These are phyloP conservation scores for Begonia loranthoides DNA, from an alignment of 306 rosid genomes.

Conservation along the genomic window DNA sequence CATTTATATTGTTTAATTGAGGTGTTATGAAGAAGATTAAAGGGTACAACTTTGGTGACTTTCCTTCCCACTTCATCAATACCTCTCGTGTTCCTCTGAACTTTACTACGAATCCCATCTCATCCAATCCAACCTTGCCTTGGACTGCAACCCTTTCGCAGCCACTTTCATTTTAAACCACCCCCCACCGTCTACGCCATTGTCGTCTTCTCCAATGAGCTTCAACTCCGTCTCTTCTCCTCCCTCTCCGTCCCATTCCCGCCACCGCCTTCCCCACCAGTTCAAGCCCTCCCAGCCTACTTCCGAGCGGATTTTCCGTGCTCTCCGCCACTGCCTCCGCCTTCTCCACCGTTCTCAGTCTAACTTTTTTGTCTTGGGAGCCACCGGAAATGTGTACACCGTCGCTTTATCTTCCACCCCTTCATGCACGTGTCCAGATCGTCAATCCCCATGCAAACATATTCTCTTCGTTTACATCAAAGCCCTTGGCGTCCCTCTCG, in stretches of 20 bases:
- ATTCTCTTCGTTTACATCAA: slow-evolving; percentile 54
- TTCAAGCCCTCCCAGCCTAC: slow-evolving; percentile 34
- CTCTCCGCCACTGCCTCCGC: slow-evolving; percentile 58
- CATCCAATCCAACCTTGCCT: too few relatives aligned
- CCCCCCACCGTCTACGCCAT: too few relatives aligned
- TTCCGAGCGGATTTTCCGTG: slow-evolving; percentile 53
- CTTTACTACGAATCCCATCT: too few relatives aligned
- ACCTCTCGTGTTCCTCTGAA: too few relatives aligned
- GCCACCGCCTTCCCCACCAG: slow-evolving; percentile 16
- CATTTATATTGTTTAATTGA: too few relatives aligned
- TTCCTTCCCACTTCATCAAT: too few relatives aligned
- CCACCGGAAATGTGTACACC: slow-evolving; percentile 75
- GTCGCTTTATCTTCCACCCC: slow-evolving; percentile 38
- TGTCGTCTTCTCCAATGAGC: too few relatives aligned
- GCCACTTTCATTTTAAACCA: too few relatives aligned
- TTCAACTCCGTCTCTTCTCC: slow-evolving; percentile 30
- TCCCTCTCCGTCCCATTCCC: slow-evolving; percentile 17
- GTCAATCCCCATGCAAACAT: slow-evolving; percentile 73
- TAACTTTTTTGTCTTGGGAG: slow-evolving; percentile 60
- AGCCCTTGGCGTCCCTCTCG: slow-evolving; percentile 41
- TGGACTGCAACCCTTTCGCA: too few relatives aligned
- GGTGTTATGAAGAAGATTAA: too few relatives aligned
- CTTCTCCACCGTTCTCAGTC: slow-evolving; percentile 65
- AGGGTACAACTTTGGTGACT: too few relatives aligned
- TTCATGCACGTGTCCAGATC: slow-evolving; percentile 83